Evolutionary conservation across 495 filamentous ascomycete species (phyloP).

Genomic region (Penicillium roqueforti): DNA sequence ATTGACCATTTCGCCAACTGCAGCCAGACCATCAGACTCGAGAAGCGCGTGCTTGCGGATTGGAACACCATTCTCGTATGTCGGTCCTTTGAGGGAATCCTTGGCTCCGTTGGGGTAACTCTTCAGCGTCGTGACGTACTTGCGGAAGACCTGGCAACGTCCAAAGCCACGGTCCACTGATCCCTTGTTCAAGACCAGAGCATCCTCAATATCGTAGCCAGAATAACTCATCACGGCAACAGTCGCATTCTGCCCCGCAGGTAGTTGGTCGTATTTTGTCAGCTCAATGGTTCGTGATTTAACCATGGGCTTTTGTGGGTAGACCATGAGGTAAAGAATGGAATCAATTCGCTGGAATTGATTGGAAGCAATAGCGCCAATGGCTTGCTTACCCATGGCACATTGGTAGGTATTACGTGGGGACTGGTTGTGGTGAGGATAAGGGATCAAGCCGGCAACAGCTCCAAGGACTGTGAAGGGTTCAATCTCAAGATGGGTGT

Average conservation of each 20-base stretch:
- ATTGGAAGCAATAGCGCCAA: conserved; percentile 95
- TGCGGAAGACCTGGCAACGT: conserved; percentile 91
- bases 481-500: conserved; percentile 95
- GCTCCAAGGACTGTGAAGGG: conserved; percentile 97
- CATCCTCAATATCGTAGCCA: conserved; percentile 99
- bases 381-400: conserved; percentile 99
- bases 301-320: conserved; percentile 96
- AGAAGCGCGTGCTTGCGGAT: conserved; percentile 71
- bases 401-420: conserved; percentile 99
- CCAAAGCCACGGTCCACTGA: conserved; percentile 92
- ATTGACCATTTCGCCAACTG: conserved; percentile 71
- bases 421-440: conserved; percentile 98
- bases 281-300: conserved; percentile 95
- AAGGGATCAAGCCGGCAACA: conserved; percentile 93
- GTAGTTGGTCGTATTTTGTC: conserved; percentile 94
- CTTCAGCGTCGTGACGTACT: conserved; percentile 71
- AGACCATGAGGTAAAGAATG: conserved; percentile 92
- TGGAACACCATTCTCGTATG: conserved; percentile 55
- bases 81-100: conserved; percentile 64
- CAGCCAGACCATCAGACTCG: conserved; percentile 75
- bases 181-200: conserved; percentile 92
- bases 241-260: conserved; percentile 92
- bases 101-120: conserved; percentile 75
- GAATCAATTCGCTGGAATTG: conserved; percentile 96
- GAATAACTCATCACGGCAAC: conserved; percentile 99